phyloP scores from a whole-genome alignment of 768 basidiomycete species.

The Psilocybe subaeruginosa region DNA sequence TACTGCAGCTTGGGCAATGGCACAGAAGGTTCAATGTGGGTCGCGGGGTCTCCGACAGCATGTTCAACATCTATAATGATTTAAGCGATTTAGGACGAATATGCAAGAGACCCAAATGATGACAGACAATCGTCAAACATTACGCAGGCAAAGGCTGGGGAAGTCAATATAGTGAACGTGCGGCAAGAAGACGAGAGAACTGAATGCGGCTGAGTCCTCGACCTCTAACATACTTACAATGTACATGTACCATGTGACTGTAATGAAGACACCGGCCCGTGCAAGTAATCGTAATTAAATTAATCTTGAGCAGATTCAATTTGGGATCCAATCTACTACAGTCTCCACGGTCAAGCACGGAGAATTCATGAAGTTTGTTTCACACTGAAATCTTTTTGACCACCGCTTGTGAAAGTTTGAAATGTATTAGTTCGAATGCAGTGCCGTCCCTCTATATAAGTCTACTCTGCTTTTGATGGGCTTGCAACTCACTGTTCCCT shows the following conservation, averaged over 20 bases:
- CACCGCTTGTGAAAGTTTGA: background rate
- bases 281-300: too few species aligned
- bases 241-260: background rate
- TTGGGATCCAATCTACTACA: background rate
- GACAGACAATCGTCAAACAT: constrained; percentile 75
- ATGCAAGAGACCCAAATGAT: background rate
- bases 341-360: background rate
- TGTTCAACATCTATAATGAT: constrained; percentile 80
- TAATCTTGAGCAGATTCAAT: background rate
- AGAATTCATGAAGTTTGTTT: background rate
- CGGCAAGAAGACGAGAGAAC: too few species aligned
- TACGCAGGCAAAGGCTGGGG: background rate
- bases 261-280: background rate
- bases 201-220: too few species aligned
- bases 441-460: background rate
- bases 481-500: background rate
- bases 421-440: background rate
- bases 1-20: constrained; percentile 69
- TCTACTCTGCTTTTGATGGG: background rate
- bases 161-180: too few species aligned
- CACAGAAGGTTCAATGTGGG: constrained; percentile 32
- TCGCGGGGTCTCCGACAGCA: constrained; percentile 53
- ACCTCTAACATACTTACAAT: too few species aligned
- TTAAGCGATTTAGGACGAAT: constrained; percentile 9
- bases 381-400: background rate